phyloP scores from a whole-genome alignment of 768 basidiomycete genomes.

The Phlebiopsis flavidoalba region DNA sequence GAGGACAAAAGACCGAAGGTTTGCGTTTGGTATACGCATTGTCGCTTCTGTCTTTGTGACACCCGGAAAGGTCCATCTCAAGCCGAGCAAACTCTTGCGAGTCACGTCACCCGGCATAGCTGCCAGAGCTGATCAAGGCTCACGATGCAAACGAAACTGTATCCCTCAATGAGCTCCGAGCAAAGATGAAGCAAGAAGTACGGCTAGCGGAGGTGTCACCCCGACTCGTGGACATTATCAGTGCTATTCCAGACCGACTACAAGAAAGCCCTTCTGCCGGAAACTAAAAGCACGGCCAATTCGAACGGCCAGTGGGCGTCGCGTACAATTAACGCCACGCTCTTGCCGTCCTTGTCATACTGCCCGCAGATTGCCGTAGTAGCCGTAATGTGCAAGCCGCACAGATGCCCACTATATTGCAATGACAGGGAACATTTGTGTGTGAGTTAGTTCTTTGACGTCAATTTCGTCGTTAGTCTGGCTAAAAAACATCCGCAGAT shows the following conservation, averaged over 20 bases:
- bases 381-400: constrained; percentile 99
- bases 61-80: constrained; percentile 64
- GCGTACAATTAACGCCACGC: constrained; percentile 24
- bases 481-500: constrained; percentile 25
- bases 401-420: constrained; percentile 99
- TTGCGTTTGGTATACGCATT: background rate
- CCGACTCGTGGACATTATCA: constrained; percentile 94
- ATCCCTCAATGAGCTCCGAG: constrained; percentile 83
- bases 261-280: constrained; percentile 84
- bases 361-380: constrained; percentile 85
- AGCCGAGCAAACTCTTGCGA: constrained; percentile 82
- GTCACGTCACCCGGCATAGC: constrained; percentile 96
- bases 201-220: constrained; percentile 77
- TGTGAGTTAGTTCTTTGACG: constrained; percentile 45
- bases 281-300: constrained; percentile 92
- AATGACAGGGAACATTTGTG: constrained; percentile 99
- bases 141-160: constrained; percentile 74
- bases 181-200: constrained; percentile 87
- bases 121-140: constrained; percentile 84
- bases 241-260: constrained; percentile 97
- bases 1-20: constrained; percentile 36
- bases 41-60: background rate
- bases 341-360: background rate
- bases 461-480: constrained; percentile 6
- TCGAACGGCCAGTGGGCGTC: constrained; percentile 95